Evolutionary conservation across 495 filamentous ascomycete genomes (phyloP), one percentile per base, ranked within the genome.

Genomic region (Aspergillus sclerotioniger): DNA sequence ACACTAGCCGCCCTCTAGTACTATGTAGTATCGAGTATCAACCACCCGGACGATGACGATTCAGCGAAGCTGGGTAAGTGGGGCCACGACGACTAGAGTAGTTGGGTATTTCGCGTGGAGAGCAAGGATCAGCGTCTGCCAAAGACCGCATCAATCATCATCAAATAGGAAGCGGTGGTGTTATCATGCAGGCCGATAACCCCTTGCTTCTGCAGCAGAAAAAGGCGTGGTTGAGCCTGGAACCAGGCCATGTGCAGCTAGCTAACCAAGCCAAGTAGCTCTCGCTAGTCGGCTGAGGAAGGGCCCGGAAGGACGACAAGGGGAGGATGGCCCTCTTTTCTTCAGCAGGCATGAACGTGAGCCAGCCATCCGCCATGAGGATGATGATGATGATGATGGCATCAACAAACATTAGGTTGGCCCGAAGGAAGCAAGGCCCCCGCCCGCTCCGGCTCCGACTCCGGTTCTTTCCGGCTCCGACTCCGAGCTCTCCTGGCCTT

Each of bases 51-150:
- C n/a, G n/a, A n/a, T n/a, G n/a, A n/a, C n/a, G 25, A 25, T 25
- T 25, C 25, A 25, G n/a, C 25, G 25, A 25, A 2, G 25, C 25
- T 25, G 25, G 25, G 25, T 3, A n/a, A 13, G 8, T 13, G 37
- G 37, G 37, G 10, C 37, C 37, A 12, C 10, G 13, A 41, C 13
- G 37, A 39, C 35, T 13, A 41, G 25, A 41, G 37, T n/a, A 15
- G 8, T 41, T 41, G 47, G 47, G 21, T 44, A 25, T 51, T 56
- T 65, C 59, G 63, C 59, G 63, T 62, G 59, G 63, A 58, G 39
- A 57, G 53, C 63, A 65, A 60, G 59, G 59, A 60, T 62, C 57
- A 51, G 57, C 62, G 46, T 10, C 48, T 55, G 56, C 56, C 29
- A 57, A n/a, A 44, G 35, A 31, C 21, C 15, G 25, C 41, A 44